phyloP scores from a whole-genome alignment of 768 basidiomycete species.

The Tylopilus sp. region DNA sequence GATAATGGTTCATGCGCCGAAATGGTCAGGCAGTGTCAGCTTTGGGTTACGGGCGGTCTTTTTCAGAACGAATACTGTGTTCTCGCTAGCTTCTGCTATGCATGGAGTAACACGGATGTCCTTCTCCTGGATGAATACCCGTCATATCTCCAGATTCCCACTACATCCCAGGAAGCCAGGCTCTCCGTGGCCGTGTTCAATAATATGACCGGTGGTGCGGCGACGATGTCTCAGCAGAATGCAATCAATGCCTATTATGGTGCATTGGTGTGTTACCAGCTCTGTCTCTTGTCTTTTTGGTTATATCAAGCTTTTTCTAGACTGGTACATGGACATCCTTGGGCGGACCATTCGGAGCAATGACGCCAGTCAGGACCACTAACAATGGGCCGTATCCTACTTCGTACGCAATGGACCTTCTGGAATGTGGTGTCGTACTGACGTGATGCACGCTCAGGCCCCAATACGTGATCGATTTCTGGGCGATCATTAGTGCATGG shows the following conservation, averaged over 20 bases:
- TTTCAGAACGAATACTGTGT: slow-evolving; percentile 26
- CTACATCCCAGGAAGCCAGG: slow-evolving; percentile 8
- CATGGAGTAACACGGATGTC: slow-evolving; percentile 21
- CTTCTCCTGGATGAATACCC: slow-evolving; percentile 18
- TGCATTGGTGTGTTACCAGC: slow-evolving; percentile 11
- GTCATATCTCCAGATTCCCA: slow-evolving; percentile 1
- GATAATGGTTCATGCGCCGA: slow-evolving; percentile 23
- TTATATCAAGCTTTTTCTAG: neutral
- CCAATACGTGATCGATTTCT: slow-evolving; percentile 21
- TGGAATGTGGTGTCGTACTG: no score
- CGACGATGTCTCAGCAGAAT: slow-evolving; percentile 20
- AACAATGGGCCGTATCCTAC: slow-evolving; percentile 21
- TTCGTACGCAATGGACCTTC: slow-evolving; percentile 5
- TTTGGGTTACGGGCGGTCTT: slow-evolving; percentile 19
- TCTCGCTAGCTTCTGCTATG: slow-evolving; percentile 24
- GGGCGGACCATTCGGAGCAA: neutral
- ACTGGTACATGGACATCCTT: slow-evolving; percentile 11
- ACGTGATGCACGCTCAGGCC: neutral
- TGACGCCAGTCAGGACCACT: no score
- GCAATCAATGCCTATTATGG: slow-evolving; percentile 21
- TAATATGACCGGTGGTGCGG: slow-evolving; percentile 17
- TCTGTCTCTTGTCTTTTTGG: no score
- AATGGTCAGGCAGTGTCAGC: slow-evolving; percentile 13
- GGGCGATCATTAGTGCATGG: slow-evolving; percentile 23
- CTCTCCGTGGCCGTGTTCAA: slow-evolving; percentile 20